Evolutionary conservation across 148 eudicot species (phyloP).

Genomic region (Salicornia ramosissima): DNA sequence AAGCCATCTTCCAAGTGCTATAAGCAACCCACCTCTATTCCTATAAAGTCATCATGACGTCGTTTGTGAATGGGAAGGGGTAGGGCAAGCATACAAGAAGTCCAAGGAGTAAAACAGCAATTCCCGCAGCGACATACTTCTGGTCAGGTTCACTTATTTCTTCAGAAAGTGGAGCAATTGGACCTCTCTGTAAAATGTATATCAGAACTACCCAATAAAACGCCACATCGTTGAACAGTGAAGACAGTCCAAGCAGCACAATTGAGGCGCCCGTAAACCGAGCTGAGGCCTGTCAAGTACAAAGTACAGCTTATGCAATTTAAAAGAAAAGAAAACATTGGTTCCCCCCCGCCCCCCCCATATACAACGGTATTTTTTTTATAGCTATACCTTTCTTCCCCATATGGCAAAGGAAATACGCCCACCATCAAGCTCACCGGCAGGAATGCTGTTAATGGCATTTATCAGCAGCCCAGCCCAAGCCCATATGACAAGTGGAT

Average conservation of each 20-base stretch:
- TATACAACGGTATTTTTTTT: neutral
- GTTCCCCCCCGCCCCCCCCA: neutral
- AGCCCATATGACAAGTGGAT: slow-evolving; percentile 98
- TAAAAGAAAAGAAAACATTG: neutral
- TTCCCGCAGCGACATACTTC: slow-evolving; percentile 62
- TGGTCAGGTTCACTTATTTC: slow-evolving; percentile 81
- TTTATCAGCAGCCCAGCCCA: slow-evolving; percentile 98
- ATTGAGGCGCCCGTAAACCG: slow-evolving; percentile 67
- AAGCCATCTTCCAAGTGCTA: neutral
- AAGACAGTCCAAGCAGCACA: slow-evolving; percentile 72
- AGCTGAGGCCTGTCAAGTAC: slow-evolving; percentile 61
- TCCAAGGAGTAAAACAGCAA: slow-evolving; percentile 67
- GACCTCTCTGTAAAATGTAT: slow-evolving; percentile 90
- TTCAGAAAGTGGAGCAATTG: slow-evolving; percentile 83
- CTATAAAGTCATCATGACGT: slow-evolving; percentile 46
- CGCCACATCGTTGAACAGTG: slow-evolving; percentile 86
- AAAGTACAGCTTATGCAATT: neutral
- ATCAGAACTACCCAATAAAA: slow-evolving; percentile 91
- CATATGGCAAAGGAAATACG: slow-evolving; percentile 87
- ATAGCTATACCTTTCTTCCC: slow-evolving; percentile 79
- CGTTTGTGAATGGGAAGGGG: slow-evolving; percentile 73
- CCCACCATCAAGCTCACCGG: slow-evolving; percentile 98
- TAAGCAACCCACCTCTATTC: neutral
- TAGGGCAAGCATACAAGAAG: slow-evolving; percentile 88
- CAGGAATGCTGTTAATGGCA: slow-evolving; percentile 97